Percentiles rank a stretch among this genome's conserved stretches.
phyloP scores from a whole-genome alignment of 2,329 filamentous ascomycete genomes.

The Ceratocystis colombiana region DNA sequence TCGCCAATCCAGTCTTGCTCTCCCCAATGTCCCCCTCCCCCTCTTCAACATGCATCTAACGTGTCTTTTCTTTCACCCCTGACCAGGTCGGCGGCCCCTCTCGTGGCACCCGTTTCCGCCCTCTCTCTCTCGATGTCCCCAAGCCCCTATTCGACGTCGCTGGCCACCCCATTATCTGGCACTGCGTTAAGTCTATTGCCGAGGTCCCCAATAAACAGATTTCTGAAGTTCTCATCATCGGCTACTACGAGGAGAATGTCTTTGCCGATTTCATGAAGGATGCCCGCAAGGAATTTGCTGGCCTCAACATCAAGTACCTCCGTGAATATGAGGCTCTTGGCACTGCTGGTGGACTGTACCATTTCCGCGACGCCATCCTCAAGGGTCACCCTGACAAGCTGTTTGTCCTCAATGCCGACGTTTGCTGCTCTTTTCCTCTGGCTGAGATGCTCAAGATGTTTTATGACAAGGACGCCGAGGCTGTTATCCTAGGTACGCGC shows the following conservation, averaged over 20 bases:
- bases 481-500: constrained; percentile 86
- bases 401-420: constrained; percentile 95
- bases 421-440: constrained; percentile 96
- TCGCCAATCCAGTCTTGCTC: not conserved
- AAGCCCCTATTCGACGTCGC: constrained; percentile 99
- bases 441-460: constrained; percentile 92
- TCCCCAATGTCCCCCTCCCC: not conserved
- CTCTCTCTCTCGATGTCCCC: constrained; percentile 86
- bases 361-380: constrained; percentile 97
- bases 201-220: constrained; percentile 72
- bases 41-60: constrained; percentile 30
- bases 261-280: constrained; percentile 98
- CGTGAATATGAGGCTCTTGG: constrained; percentile 95
- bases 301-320: constrained; percentile 85
- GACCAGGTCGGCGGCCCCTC: constrained; percentile 83
- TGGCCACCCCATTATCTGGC: constrained; percentile 95
- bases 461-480: constrained; percentile 90
- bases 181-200: constrained; percentile 84
- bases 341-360: constrained; percentile 92
- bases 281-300: constrained; percentile 70
- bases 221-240: constrained; percentile 93
- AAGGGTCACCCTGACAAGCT: constrained; percentile 91
- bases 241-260: constrained; percentile 95
- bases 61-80: constrained; percentile 22
- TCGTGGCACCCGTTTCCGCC: constrained; percentile 88